Evolutionary conservation across 1,284 basidiomycete species (phyloP), one percentile per base, ranked within the genome.

Genomic region (Cryptococcus deneoformans): DNA sequence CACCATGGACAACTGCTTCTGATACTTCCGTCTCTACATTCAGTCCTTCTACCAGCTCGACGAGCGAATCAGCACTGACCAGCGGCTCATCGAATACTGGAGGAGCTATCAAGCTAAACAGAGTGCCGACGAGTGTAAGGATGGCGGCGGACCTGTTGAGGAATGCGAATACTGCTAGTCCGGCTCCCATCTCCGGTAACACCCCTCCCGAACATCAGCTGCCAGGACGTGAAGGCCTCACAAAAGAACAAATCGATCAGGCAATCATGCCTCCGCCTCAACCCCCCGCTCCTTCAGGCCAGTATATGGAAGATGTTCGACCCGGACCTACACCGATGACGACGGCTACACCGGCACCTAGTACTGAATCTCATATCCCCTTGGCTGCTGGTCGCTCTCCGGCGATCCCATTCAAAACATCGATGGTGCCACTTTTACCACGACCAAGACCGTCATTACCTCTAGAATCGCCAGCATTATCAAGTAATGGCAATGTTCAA

Each of bases 121-220:
- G 80, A 2, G 80, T 83, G 2, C 82, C 82, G 0, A 81, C 81
- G 1, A 78, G 79, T 7, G 81, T 83, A 2, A 70, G 80, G n/a
- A 59, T 81, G 42, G 82, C 82, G 0, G 77, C 79, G 11, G 81
- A 82, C 40, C 61, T 82, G 20, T 68, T 77, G 56, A 74, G 73
- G 60, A 68, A 60, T 34, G 60, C 63, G 5, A 58, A 45, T 37
- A 14, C 58, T 1, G 46, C 56, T n/a, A 54, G 58, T 40, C 54
- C 60, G 7, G 46, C 6, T 9, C 34, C 34, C 24, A 47, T 6
- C 20, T 47, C 29, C 20, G 34, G 40, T 42, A 42, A 5, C 12
- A 16, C 40, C 16, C 16, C 40, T 12, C 40, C 40, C 16, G 29
- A 29, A 29, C 29, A 29, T 29, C 29, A 4, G 29, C 5, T 4